Percentiles rank a stretch among this genome's conserved stretches.
These are phyloP conservation scores for Cyberlindnera euphorbiiphila DNA, from an alignment of 805 yeast genomes.

Conservation along the genomic window DNA sequence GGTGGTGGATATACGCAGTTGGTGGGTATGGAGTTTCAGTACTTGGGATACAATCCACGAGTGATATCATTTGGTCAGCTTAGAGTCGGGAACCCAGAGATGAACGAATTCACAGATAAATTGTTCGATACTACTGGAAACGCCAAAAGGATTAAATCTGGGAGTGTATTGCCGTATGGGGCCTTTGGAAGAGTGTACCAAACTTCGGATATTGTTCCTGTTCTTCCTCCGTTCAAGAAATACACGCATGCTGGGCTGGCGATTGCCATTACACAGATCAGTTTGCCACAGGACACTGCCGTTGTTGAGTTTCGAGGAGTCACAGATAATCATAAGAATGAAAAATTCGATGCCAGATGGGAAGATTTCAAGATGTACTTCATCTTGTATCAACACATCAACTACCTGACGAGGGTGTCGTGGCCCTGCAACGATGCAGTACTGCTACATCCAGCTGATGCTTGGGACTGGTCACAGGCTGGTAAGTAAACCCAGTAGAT, in stretches of 20 bases:
- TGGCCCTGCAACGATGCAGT: conserved; percentile 21
- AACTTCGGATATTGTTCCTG: conserved; percentile 53
- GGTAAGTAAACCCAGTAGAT: too few relatives aligned
- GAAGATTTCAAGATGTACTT: conserved; percentile 12
- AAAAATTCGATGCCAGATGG: not conserved
- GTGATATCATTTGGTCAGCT: conserved; percentile 64
- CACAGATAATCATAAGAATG: conserved; percentile 12
- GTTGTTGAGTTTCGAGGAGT: conserved; percentile 17
- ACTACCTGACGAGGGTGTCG: conserved; percentile 16
- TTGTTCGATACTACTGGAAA: conserved; percentile 39
- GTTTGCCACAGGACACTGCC: conserved; percentile 32
- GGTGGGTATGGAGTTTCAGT: conserved; percentile 44
- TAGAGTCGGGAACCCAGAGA: conserved; percentile 50
- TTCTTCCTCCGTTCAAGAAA: conserved; percentile 47
- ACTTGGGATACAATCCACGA: conserved; percentile 45
- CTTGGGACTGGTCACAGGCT: conserved; percentile 7
- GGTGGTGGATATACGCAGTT: conserved; percentile 70
- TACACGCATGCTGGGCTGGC: conserved; percentile 32
- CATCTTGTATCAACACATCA: conserved; percentile 19
- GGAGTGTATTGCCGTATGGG: conserved; percentile 26
- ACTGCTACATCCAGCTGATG: not conserved
- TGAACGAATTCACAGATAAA: conserved; percentile 49
- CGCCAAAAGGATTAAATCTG: conserved; percentile 27
- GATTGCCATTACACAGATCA: conserved; percentile 32
- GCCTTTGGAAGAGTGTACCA: conserved; percentile 52